These are phyloP conservation scores for Picocystis sp. DNA, from an alignment of 163 green algal species.

Conservation along the genomic window DNA sequence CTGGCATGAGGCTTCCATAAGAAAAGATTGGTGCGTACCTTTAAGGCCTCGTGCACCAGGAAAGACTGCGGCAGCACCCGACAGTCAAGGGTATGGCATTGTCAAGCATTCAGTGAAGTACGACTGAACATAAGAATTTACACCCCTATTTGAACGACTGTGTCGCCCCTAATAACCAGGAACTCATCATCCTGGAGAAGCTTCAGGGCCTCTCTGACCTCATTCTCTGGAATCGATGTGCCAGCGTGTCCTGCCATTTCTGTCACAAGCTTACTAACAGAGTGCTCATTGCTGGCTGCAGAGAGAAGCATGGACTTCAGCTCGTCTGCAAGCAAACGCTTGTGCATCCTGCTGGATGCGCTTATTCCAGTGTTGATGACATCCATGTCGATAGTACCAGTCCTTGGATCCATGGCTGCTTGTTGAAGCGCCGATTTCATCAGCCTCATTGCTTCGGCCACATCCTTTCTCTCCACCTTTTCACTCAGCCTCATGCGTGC, in stretches of 20 bases:
- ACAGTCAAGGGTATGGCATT: no score
- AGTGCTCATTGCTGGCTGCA: background rate
- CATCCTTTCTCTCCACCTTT: slow-evolving; percentile 32
- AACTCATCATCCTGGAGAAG: background rate
- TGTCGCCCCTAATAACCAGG: no score
- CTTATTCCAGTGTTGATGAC: slow-evolving; percentile 59
- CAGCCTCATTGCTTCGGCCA: slow-evolving; percentile 59
- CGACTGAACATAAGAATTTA: no score
- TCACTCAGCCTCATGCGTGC: slow-evolving; percentile 67
- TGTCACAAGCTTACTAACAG: background rate
- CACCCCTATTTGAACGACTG: no score
- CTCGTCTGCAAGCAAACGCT: slow-evolving; percentile 12
- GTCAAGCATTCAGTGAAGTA: no score
- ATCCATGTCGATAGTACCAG: slow-evolving; percentile 68
- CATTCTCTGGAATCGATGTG: slow-evolving; percentile 1
- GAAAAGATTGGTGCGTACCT: no score
- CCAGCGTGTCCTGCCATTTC: background rate
- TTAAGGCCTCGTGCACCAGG: no score
- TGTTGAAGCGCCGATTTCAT: slow-evolving; percentile 56
- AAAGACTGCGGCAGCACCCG: no score
- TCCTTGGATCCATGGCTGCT: slow-evolving; percentile 46
- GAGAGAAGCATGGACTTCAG: background rate
- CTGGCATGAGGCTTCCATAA: no score
- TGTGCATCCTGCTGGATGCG: slow-evolving; percentile 23
- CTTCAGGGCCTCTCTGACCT: slow-evolving; percentile 4